These are phyloP conservation scores for Aspergillus sp. DNA, from an alignment of 2,329 filamentous ascomycete species.

Conservation along the genomic window DNA sequence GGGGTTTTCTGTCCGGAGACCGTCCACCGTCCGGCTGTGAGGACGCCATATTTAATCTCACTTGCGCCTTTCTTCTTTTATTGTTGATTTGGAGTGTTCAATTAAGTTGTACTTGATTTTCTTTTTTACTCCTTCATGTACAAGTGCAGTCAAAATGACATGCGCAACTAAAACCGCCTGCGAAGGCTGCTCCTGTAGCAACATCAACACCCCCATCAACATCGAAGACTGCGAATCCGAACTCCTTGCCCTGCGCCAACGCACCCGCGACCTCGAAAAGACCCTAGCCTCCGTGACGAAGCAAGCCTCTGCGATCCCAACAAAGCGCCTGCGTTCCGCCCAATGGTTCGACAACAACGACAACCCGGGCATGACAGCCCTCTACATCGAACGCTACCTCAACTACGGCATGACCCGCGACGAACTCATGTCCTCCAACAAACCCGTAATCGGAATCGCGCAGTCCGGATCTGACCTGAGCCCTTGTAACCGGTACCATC, in stretches of 20 bases:
- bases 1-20: no score
- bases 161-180: constrained; percentile 18
- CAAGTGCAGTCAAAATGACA: not conserved
- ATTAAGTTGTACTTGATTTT: not conserved
- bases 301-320: constrained; percentile 4
- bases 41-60: not conserved
- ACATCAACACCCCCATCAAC: constrained; percentile 16
- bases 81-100: no score
- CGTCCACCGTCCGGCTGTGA: no score
- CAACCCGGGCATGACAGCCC: constrained; percentile 39
- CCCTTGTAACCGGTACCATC: constrained; percentile 46
- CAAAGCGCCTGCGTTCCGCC: constrained; percentile 34
- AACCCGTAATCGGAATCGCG: constrained; percentile 48
- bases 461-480: constrained; percentile 47
- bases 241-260: constrained; percentile 30
- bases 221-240: constrained; percentile 39
- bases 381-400: constrained; percentile 47
- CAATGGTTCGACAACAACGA: constrained; percentile 41
- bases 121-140: not conserved
- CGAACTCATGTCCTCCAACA: constrained; percentile 42
- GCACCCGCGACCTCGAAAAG: constrained; percentile 33
- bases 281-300: constrained; percentile 23
- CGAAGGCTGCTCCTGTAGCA: constrained; percentile 28
- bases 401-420: constrained; percentile 46
- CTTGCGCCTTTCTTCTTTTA: not conserved